Evolutionary conservation across 2,329 filamentous ascomycete species (phyloP).

Genomic region (Ascochyta lentis): DNA sequence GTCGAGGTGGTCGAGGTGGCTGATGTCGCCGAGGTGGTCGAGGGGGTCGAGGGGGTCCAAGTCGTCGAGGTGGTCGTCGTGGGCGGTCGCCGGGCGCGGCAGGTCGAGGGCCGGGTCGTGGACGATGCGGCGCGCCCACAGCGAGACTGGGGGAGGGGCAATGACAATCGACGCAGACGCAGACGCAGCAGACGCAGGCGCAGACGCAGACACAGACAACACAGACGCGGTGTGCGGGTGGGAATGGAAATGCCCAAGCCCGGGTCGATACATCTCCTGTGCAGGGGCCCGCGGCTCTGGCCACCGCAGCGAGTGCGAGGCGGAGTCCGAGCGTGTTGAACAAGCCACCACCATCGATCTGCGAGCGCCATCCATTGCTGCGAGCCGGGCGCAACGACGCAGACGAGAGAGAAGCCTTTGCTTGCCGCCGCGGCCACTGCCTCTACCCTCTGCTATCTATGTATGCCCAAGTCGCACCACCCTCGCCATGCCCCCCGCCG

Average conservation of each 20-base stretch:
- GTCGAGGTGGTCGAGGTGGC: too few relatives aligned
- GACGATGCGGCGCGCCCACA: conserved; percentile 12
- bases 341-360: conserved; percentile 9
- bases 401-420: background rate
- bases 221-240: conserved; percentile 10
- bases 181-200: conserved; percentile 10
- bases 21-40: too few relatives aligned
- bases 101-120: conserved; percentile 6
- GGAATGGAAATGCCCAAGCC: background rate
- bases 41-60: too few relatives aligned
- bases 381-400: background rate
- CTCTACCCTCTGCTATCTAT: background rate
- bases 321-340: conserved; percentile 19
- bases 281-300: background rate
- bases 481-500: background rate
- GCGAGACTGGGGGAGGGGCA: conserved; percentile 15
- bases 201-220: conserved; percentile 8
- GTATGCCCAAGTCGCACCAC: background rate
- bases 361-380: background rate
- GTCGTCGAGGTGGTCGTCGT: background rate
- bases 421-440: background rate
- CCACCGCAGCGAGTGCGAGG: background rate
- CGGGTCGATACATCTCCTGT: conserved; percentile 1
- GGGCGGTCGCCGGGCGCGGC: conserved; percentile 3
- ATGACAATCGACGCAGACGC: conserved; percentile 11